Evolutionary conservation across 2,329 filamentous ascomycete species (phyloP).

Genomic region (Esteya vermicola): DNA sequence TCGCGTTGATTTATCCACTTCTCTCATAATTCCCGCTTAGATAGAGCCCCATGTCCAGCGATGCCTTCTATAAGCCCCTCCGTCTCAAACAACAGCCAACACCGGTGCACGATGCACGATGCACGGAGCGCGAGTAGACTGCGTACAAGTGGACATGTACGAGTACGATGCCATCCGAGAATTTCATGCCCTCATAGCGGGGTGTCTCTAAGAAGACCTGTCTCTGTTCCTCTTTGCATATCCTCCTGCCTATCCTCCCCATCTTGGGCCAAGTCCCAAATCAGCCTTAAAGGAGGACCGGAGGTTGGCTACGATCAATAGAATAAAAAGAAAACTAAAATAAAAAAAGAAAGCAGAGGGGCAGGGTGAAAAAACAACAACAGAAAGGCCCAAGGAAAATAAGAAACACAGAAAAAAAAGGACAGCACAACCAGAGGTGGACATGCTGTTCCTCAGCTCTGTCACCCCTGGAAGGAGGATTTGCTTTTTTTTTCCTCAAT

Average conservation of each 20-base stretch:
- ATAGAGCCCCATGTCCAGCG: slow-evolving; percentile 1
- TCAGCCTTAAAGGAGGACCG: neutral
- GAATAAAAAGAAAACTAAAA: slow-evolving; percentile 5
- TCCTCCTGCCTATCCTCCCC: too few species aligned
- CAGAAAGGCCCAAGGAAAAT: neutral
- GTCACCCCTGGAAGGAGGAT: too few species aligned
- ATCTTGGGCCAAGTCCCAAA: slow-evolving; percentile 5
- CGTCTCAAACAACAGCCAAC: neutral
- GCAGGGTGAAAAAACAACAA: neutral
- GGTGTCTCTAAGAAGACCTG: neutral
- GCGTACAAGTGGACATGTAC: too few species aligned
- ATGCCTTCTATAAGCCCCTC: neutral
- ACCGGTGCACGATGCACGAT: neutral
- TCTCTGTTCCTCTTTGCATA: neutral
- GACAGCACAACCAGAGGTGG: slow-evolving; percentile 5
- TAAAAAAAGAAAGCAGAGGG: slow-evolving; percentile 10
- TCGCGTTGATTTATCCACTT: neutral
- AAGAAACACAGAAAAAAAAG: neutral
- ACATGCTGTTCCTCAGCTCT: too few species aligned
- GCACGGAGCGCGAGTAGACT: neutral
- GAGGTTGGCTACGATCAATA: neutral
- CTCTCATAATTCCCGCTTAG: slow-evolving; percentile 1
- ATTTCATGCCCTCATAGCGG: neutral
- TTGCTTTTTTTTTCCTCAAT: too few species aligned
- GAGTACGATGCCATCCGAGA: too few species aligned